Base-by-base conservation (phyloP, 1,139 yeast genomes). In the Candida dubliniensis region DNA sequence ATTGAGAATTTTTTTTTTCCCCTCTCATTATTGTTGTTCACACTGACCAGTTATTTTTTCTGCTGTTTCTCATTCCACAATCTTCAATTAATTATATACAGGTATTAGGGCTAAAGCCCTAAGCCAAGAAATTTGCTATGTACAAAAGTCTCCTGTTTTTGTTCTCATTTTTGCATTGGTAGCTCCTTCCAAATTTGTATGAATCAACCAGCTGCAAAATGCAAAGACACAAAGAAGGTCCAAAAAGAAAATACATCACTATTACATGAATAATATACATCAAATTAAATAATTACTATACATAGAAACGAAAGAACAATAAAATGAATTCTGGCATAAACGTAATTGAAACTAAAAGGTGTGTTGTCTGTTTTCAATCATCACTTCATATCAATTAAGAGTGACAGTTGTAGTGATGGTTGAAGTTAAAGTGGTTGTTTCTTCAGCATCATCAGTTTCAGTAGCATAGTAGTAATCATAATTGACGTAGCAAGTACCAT, bases 351-450 rank as follows among this genome's bases (percentile, higher is more conserved):
- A 30, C 8, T n/a, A 30, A n/a, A 30, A 5, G 38, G 24, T 18
- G 27, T 36, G 15, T 12, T 30, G 32, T 29, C n/a, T 34, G 24
- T 36, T 12, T 36, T 18, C 8, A 12, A 15, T 6, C 23, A n/a
- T 23, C 9, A 11, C 11, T 12, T 4, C 33, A 11, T n/a, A 8
- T 13, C 15, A n/a, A 31, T 31, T 12, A 4, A 18, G 24, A 34
- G 78, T 72, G 13, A 73, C 66, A 8, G 78, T 74, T 9, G 65
- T 55, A 50, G 60, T 64, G 31, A 71, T 53, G 14, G 76, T 71
- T 25, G 72, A 62, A 6, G 76, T 71, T 33, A 67, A 58, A 3
- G 74, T 69, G 11, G 75, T 69, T 36, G 70, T 64, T 34, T 59
- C 66, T 15, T 61, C 64, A 38, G 56, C 57, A 23, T 57, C 71